Base-by-base conservation (phyloP, 106 monocot species). In the Dendrobium huoshanense region DNA sequence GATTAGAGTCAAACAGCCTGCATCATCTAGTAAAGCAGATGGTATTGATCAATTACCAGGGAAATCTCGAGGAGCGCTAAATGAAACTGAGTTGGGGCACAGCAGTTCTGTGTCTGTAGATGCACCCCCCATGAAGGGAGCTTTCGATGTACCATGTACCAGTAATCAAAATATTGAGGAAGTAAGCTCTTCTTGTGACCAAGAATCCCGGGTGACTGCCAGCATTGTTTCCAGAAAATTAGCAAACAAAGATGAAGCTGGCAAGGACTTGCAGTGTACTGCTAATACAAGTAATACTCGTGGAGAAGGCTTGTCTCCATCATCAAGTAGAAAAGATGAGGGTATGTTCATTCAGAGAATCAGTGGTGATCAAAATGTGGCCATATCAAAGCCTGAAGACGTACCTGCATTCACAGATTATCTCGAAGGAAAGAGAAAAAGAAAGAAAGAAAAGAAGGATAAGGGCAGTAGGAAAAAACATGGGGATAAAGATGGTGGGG, bases 71-170 rank as follows among this genome's bases (percentile, higher is more conserved):
- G 89, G 77, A 29, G 74, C 61, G 56, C 89, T 41, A 72, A 89
- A 90, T 81, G 91, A 91, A 61, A 65, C 77, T 51, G 93, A 95
- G 41, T n/a, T 87, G 27, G 92, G 93, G 8, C 93, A 88, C 18
- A 81, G 86, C 80, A 99, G 91, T 78, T 95, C 99, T 24, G 87
- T 95, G 27, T 99, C 99, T 55, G 99, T 99, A 43, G 99, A 95
- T 88, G 99, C 99, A 11, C 99, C 99, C 9, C 99, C 99, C 5
- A 44, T 76, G 47, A 84, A 80, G 59, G 82, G 51, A 13, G 33
- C 79, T 79, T 80, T 83, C 51, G 90, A 87, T 61, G 83, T 77
- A 29, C 31, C 79, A 1, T 88, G 82, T 64, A 49, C 78, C 13
- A 84, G 75, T 41, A 87, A 84, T 73, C 86, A 89, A 76, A 85